phyloP scores from a whole-genome alignment of 164 flowering plant species.

The Paratinospora sagittata region DNA sequence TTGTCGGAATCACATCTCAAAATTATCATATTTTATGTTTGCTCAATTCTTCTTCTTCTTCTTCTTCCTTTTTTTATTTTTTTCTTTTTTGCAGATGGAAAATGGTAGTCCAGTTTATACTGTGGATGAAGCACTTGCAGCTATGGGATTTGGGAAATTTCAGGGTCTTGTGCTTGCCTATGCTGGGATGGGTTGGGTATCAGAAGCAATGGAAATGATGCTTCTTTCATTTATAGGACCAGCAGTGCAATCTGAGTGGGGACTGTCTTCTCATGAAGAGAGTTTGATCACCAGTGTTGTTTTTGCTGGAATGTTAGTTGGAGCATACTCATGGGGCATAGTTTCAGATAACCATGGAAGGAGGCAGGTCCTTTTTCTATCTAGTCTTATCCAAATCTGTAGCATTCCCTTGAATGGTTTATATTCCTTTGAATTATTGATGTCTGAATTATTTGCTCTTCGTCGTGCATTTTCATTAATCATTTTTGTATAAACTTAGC shows the following conservation, averaged over 20 bases:
- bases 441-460: neutral
- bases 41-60: no score
- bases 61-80: no score
- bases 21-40: no score
- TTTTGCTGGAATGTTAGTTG: conserved; percentile 88
- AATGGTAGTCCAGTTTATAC: conserved; percentile 36
- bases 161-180: conserved; percentile 67
- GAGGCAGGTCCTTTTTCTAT: conserved; percentile 33
- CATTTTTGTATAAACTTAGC: no score
- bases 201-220: conserved; percentile 99
- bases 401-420: neutral
- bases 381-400: neutral
- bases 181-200: conserved; percentile 79
- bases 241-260: conserved; percentile 71
- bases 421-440: neutral
- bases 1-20: no score
- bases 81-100: conserved; percentile 50
- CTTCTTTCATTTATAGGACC: conserved; percentile 88
- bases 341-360: conserved; percentile 78
- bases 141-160: conserved; percentile 76
- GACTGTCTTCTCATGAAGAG: conserved; percentile 65
- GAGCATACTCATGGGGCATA: conserved; percentile 84
- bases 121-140: conserved; percentile 74
- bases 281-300: conserved; percentile 72
- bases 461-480: neutral